Evolutionary conservation across 805 yeast genomes (phyloP).

Genomic region (Pichia membranifaciens): DNA sequence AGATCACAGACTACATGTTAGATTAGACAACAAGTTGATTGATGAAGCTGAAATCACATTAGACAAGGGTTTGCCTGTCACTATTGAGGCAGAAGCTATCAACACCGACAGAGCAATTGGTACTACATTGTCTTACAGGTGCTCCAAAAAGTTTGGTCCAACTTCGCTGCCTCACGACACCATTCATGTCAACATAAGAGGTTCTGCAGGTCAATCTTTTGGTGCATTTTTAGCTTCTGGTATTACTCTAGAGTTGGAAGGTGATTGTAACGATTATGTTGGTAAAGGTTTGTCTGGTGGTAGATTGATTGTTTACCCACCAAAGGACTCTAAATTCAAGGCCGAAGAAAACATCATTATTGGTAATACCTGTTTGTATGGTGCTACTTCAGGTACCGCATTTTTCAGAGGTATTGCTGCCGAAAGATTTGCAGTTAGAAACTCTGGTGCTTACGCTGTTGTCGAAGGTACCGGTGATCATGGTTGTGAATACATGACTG

Average conservation of each 20-base stretch:
- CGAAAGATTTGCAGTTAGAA: conserved; percentile 96
- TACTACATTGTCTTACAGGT: conserved; percentile 87
- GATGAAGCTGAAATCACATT: conserved; percentile 95
- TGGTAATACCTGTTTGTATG: conserved; percentile 96
- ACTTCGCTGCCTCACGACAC: conserved; percentile 93
- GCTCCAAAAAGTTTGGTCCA: conserved; percentile 91
- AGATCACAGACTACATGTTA: conserved; percentile 87
- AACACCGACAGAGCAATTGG: conserved; percentile 97
- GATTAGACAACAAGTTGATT: conserved; percentile 91
- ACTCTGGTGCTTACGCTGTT: conserved; percentile 96
- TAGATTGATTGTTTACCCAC: conserved; percentile 86
- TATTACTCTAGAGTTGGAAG: conserved; percentile 89
- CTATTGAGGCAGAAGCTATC: conserved; percentile 86
- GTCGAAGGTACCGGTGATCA: conserved; percentile 98
- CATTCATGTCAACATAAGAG: conserved; percentile 82
- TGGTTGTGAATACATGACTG: conserved; percentile 99
- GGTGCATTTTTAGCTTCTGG: conserved; percentile 98
- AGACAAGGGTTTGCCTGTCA: conserved; percentile 93
- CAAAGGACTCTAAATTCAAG: conserved; percentile 73
- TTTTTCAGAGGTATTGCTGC: conserved; percentile 97
- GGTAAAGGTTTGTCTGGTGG: conserved; percentile 98
- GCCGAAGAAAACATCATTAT: conserved; percentile 95
- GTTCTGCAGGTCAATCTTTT: conserved; percentile 97
- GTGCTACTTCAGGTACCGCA: conserved; percentile 94
- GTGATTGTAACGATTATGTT: conserved; percentile 97